These are phyloP conservation scores for Exophiala alcalophila DNA, from an alignment of 2,329 filamentous ascomycete genomes.

Conservation along the genomic window DNA sequence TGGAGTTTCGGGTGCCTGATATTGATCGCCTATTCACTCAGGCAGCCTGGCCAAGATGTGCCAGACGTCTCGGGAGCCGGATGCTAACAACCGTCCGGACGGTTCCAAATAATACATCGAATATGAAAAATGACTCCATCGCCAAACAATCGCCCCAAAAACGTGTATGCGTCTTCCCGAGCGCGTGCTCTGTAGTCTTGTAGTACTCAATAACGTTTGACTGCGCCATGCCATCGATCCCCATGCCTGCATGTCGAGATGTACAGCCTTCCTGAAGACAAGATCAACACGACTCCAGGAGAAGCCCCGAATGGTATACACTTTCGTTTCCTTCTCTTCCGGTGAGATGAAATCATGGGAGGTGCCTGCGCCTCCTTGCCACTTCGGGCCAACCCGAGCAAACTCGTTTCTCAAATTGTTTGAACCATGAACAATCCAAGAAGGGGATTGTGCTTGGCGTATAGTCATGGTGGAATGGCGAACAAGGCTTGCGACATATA, in stretches of 20 bases:
- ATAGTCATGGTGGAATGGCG: too few relatives aligned
- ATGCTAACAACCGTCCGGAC: constrained; percentile 3
- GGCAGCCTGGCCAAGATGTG: constrained; percentile 8
- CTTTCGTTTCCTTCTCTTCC: neutral
- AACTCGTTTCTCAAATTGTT: too few relatives aligned
- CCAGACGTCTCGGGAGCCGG: constrained; percentile 3
- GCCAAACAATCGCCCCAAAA: too few relatives aligned
- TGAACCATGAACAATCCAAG: too few relatives aligned
- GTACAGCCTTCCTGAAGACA: neutral
- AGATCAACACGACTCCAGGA: constrained; percentile 6
- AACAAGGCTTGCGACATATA: too few relatives aligned
- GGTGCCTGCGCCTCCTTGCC: constrained; percentile 9
- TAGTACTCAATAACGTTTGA: constrained; percentile 12
- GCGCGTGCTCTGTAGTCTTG: constrained; percentile 4
- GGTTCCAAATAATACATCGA: constrained; percentile 12
- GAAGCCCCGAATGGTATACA: constrained; percentile 10
- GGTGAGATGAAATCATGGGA: constrained; percentile 11
- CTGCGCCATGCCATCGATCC: constrained; percentile 6
- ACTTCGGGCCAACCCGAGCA: constrained; percentile 5
- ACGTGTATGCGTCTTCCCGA: neutral
- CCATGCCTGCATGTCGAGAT: constrained; percentile 11
- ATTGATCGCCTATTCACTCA: constrained; percentile 11
- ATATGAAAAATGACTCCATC: constrained; percentile 4
- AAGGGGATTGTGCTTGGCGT: too few relatives aligned
- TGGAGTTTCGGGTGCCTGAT: constrained; percentile 13